Evolutionary conservation across 2,329 filamentous ascomycete species (phyloP).

Genomic region (Amauroascus verrucosus): DNA sequence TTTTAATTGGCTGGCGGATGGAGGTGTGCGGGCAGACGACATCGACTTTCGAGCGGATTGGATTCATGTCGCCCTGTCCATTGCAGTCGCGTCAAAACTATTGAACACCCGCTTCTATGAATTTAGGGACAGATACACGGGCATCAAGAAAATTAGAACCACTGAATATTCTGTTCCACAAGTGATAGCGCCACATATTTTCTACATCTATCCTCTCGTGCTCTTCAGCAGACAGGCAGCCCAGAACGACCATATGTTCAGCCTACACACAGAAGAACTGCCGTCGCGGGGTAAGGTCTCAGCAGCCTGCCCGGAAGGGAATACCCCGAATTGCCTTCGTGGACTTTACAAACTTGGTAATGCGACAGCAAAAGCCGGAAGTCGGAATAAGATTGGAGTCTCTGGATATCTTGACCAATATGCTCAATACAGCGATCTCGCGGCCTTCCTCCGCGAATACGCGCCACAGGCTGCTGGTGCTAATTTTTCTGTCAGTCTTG

Average conservation of each 20-base stretch:
- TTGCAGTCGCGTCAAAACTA: conserved; percentile 7
- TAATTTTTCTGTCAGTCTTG: conserved; percentile 48
- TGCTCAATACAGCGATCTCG: conserved; percentile 46
- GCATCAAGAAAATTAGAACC: conserved; percentile 40
- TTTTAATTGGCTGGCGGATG: conserved; percentile 45
- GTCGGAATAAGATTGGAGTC: conserved; percentile 35
- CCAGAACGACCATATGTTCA: not conserved
- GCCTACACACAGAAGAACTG: conserved; percentile 25
- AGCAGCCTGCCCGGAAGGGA: conserved; percentile 28
- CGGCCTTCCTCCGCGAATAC: conserved; percentile 46
- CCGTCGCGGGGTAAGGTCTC: not conserved
- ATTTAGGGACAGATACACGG: not conserved
- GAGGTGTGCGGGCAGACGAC: conserved; percentile 37
- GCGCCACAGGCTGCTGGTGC: conserved; percentile 43
- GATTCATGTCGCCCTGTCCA: conserved; percentile 44
- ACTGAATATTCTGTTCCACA: conserved; percentile 53
- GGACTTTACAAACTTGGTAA: conserved; percentile 41
- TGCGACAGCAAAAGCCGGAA: conserved; percentile 29
- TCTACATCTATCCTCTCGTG: conserved; percentile 56
- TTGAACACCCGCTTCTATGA: conserved; percentile 11
- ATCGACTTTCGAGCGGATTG: conserved; percentile 49
- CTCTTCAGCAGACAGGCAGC: conserved; percentile 41
- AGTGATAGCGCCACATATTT: conserved; percentile 45
- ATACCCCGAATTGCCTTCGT: conserved; percentile 43
- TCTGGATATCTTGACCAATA: conserved; percentile 44